These are phyloP conservation scores for Trichosporon faecale DNA, from an alignment of 1,284 basidiomycete genomes.

Conservation along the genomic window DNA sequence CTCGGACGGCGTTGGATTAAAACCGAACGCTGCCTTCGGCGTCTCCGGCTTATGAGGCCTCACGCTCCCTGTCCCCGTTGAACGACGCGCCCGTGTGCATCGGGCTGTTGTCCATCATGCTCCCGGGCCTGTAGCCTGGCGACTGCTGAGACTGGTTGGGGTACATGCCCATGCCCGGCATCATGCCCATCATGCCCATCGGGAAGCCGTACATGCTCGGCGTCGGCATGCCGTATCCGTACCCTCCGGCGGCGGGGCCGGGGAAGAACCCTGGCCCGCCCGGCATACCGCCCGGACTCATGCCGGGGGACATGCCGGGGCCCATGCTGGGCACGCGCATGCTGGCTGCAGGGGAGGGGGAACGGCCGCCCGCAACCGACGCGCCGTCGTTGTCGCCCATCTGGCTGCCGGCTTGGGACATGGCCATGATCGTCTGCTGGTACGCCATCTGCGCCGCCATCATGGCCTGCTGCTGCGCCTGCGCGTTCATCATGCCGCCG, in stretches of 20 bases:
- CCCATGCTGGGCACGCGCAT: slow-evolving; percentile 18
- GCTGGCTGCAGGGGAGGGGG: slow-evolving; percentile 19
- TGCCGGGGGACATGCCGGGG: slow-evolving; percentile 15
- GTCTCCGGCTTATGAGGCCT: slow-evolving; percentile 12
- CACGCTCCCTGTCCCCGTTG: slow-evolving; percentile 18
- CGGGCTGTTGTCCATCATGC: not conserved
- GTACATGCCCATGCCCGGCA: slow-evolving; percentile 5
- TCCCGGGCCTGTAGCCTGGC: not conserved
- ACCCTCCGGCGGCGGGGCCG: slow-evolving; percentile 2
- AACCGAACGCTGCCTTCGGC: not conserved
- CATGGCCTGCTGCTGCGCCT: slow-evolving; percentile 72
- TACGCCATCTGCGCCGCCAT: slow-evolving; percentile 88
- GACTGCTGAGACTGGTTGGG: not conserved
- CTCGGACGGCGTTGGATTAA: too few species aligned
- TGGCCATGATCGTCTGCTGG: slow-evolving; percentile 73
- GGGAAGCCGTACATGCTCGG: slow-evolving; percentile 28
- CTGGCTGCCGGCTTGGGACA: slow-evolving; percentile 73
- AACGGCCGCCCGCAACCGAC: slow-evolving; percentile 19
- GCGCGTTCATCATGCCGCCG: slow-evolving; percentile 29
- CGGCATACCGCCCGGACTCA: not conserved
- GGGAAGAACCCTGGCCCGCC: slow-evolving; percentile 2
- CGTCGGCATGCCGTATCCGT: slow-evolving; percentile 18
- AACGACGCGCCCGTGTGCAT: not conserved
- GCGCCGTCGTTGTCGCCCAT: slow-evolving; percentile 54
- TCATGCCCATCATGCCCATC: slow-evolving; percentile 7